Evolutionary conservation across 2,329 filamentous ascomycete species (phyloP), one percentile per base, ranked within the genome.

Genomic region (Colletotrichum sp.): DNA sequence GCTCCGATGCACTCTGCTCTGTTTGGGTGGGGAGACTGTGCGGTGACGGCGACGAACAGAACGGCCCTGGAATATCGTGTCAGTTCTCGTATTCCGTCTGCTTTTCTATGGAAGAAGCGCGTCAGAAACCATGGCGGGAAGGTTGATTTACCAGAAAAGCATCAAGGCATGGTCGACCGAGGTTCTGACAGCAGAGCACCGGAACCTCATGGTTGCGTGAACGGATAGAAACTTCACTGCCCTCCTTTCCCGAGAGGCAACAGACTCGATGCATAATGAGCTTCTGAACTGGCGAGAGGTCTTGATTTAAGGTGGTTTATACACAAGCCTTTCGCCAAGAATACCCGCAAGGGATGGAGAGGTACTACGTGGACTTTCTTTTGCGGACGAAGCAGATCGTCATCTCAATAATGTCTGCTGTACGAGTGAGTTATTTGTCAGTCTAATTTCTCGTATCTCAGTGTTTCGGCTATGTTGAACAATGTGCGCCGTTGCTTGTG

Each of bases 381-480:
- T n/a, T n/a, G 38, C 1, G 9, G 38, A 48, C 38, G 38, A 48
- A 12, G 18, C 38, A n/a, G 18, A 48, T 48, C 38, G 18, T 48
- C 38, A 48, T 48, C 9, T n/a, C 9, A n/a, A 48, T 0, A n/a
- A 43, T n/a, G 5, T 7, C 9, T n/a, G 16, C 18, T 12, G 18
- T 48, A 0, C 38, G 9, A 48, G 8, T 18, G 16, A n/a, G 8
- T 10, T 0, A 43, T 43, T 5, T 0, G 8, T 38, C 8, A 38
- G 3, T 9, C 8, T 38, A 18, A 43, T 48, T 12, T 48, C 38
- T 48, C 38, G 5, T 48, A 12, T 48, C 38, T 48, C 9, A 6
- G 3, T n/a, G 0, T n/a, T 6, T 12, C 2, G 3, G 0, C 18
- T n/a, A 3, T 48, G 38, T 48, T 1, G 18, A 48, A 48, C 18